Base-by-base conservation (phyloP, 2,329 filamentous ascomycete genomes). In the Verticillium nonalfalfae region DNA sequence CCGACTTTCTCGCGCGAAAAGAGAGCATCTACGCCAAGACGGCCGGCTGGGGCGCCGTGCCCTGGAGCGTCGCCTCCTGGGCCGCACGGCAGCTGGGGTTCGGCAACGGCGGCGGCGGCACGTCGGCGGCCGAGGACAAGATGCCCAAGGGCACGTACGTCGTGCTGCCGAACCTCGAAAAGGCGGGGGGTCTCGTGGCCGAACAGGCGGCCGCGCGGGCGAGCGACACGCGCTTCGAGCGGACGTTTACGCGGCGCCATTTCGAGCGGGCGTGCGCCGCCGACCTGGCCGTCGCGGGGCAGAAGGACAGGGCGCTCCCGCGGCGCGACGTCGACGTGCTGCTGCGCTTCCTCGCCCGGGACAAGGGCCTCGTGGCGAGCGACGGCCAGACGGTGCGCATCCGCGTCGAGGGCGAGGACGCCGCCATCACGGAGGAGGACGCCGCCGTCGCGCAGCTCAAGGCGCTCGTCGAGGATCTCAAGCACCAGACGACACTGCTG, bases 371-470 rank as follows among this genome's bases (percentile, higher is more conserved):
- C 45, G 76, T 87, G 38, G 79, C 76, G 58, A 86, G 81, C 67
- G 87, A 92, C 69, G 85, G 84, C 4, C 76, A 86, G 66, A 91
- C 87, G 0, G 82, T 99, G 67, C 93, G 90, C 71, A 56, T 56
- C 26, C 54, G 54, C 54, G 45, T 10, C 11, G 54, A 35, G 26
- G 54, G 54, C 3, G 68, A 66, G 7, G 62, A 69, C 3, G 68
- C 66, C 7, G 26, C 40, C 14, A 88, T 98, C 65, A 90, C 90
- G 1, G 79, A 87, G 61, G 89, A 96, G 68, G 95, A 99, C 75
- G 79, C 81, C 4, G 90, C 91, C 1, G 91, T 97, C 64, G 93
- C 93, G 1, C 90, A 90, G 18, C 84, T 99, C 10, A 94, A 93
- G 69, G 86, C 90, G 33, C 81, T 97, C 11, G 89, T 93, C 34